Conservation (phyloP, 352 stramenopile species). For the Globisporangium irregulare region DNA sequence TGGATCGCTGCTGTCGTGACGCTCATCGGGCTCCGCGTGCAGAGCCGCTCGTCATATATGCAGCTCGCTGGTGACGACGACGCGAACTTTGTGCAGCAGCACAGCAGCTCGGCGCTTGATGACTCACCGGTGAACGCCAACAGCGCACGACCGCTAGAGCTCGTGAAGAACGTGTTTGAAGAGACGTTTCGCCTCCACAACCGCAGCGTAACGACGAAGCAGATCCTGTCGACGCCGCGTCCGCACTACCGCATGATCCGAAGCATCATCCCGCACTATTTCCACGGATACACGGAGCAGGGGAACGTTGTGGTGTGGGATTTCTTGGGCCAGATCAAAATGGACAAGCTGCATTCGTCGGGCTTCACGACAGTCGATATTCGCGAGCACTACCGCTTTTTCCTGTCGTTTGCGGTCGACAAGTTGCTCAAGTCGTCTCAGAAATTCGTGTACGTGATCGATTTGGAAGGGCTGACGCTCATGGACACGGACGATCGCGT, state of each 20-base stretch:
- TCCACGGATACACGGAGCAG: conserved; percentile 67
- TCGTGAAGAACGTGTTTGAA: conserved; percentile 67
- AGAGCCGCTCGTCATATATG: conserved; percentile 62
- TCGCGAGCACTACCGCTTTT: conserved; percentile 73
- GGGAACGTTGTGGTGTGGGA: conserved; percentile 77
- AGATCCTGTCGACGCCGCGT: conserved; percentile 46
- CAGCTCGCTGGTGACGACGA: conserved; percentile 59
- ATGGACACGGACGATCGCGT: conserved; percentile 64
- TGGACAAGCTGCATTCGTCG: conserved; percentile 60
- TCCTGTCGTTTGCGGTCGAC: conserved; percentile 68
- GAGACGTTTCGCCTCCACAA: conserved; percentile 57
- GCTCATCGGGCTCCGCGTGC: conserved; percentile 59
- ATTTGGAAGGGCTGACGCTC: conserved; percentile 74
- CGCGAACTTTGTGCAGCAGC: conserved; percentile 44
- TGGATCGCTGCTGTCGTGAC: conserved; percentile 70
- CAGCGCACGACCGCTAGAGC: conserved; percentile 33
- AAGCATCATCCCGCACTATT: conserved; percentile 70
- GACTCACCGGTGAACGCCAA: conserved; percentile 24
- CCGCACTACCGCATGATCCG: conserved; percentile 75
- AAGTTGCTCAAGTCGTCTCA: conserved; percentile 61
- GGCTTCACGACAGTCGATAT: conserved; percentile 75
- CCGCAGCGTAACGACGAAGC: conserved; percentile 27
- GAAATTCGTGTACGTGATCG: conserved; percentile 75
- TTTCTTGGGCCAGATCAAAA: conserved; percentile 75
- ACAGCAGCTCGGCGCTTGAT: conserved; percentile 26